Conservation (phyloP, 257 asterid species). For the Leptodermis oblonga region DNA sequence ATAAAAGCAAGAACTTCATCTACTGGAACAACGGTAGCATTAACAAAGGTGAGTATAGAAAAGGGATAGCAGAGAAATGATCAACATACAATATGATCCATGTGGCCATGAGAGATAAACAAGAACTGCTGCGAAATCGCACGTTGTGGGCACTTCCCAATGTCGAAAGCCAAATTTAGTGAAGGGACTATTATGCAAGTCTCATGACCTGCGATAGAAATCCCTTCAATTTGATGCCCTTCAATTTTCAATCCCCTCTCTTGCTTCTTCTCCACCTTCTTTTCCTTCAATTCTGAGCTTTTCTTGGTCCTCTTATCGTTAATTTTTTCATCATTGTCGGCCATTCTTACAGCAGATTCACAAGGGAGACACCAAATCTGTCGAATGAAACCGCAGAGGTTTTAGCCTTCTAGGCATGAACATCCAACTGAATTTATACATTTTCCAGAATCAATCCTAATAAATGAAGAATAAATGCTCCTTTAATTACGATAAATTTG, state of each 20-base stretch:
- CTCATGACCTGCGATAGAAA: slow-evolving; percentile 96
- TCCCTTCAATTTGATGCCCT: slow-evolving; percentile 67
- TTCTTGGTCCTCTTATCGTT: no score
- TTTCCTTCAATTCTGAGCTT: slow-evolving; percentile 7
- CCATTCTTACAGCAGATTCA: background rate
- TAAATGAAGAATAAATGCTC: no score
- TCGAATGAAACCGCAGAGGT: background rate
- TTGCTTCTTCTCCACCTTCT: slow-evolving; percentile 38
- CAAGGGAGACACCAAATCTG: no score
- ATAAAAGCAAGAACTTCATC: no score
- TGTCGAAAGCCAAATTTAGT: slow-evolving; percentile 80
- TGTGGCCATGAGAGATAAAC: slow-evolving; percentile 98
- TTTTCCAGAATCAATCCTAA: no score
- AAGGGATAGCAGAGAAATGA: background rate
- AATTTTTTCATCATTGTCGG: background rate
- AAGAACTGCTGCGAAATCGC: slow-evolving; percentile 87
- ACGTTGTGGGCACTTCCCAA: slow-evolving; percentile 96
- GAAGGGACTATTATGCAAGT: slow-evolving; percentile 80
- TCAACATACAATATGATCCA: slow-evolving; percentile 79
- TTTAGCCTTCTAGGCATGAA: background rate
- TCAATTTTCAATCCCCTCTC: slow-evolving; percentile 54
- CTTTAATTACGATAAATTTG: no score
- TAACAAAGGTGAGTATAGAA: no score
- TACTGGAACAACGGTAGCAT: no score
- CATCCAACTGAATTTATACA: no score